Evolutionary conservation across 805 yeast genomes (phyloP).

Genomic region (Cyberlindnera nakhonratchasimensis): DNA sequence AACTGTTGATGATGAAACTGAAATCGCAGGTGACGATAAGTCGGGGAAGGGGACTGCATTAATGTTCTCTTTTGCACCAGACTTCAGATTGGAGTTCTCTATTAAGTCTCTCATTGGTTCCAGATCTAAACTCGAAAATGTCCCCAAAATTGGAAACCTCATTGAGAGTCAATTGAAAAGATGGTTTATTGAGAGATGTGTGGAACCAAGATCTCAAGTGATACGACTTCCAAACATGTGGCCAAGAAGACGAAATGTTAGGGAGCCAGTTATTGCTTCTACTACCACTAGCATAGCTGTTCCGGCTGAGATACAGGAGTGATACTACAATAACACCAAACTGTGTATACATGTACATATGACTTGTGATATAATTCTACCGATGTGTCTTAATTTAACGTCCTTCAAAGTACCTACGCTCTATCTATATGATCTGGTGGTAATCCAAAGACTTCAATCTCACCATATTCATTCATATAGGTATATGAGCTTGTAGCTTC

Average conservation of each 20-base stretch:
- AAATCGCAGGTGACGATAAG: constrained; percentile 5
- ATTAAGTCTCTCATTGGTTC: constrained; percentile 91
- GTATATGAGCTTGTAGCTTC: constrained; percentile 20
- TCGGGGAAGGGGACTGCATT: constrained; percentile 58
- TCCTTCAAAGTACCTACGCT: constrained; percentile 10
- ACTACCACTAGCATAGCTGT: constrained; percentile 2
- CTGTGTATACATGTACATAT: background rate
- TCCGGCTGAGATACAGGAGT: constrained; percentile 17
- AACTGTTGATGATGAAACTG: constrained; percentile 20
- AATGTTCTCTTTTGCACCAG: constrained; percentile 88
- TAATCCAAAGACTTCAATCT: constrained; percentile 16
- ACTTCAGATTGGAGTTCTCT: constrained; percentile 82
- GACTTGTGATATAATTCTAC: background rate
- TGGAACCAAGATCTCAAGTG: constrained; percentile 89
- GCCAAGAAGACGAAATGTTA: constrained; percentile 65
- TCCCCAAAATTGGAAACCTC: constrained; percentile 84
- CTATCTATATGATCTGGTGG: too few species aligned
- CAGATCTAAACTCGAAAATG: constrained; percentile 84
- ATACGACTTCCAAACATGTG: constrained; percentile 82
- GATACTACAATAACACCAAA: background rate
- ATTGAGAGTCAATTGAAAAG: constrained; percentile 78
- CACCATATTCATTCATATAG: constrained; percentile 24
- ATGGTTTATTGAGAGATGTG: constrained; percentile 91
- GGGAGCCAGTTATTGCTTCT: constrained; percentile 31
- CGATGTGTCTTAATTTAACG: background rate